Evolutionary conservation across 805 yeast genomes (phyloP), one percentile per base, ranked within the genome.

Genomic region (Alloascoidea africana): DNA sequence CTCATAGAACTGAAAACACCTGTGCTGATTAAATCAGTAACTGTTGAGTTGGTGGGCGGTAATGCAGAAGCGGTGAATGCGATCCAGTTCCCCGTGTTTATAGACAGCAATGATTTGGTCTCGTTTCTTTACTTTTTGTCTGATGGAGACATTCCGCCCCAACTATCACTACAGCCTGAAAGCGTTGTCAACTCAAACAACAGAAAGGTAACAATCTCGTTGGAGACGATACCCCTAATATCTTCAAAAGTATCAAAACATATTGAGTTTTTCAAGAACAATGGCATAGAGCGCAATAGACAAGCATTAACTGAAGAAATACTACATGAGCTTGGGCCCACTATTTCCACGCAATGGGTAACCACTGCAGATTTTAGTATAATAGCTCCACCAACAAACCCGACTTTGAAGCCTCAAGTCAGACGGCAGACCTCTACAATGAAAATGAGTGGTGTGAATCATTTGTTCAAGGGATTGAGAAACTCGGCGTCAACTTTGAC

Each of bases 341-440:
- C 30, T n/a, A n/a, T 23, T 8, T 23, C 30, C 8, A 23, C n/a
- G n/a, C 8, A n/a, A 8, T 23, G 30, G 30, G 8, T n/a, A 23
- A 23, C 30, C 8, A 23, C 30, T 8, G n/a, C 30, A 8, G 30
- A 59, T 38, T 53, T 63, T 41, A 48, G 53, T 39, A 47, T 58
- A 17, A 49, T 47, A 41, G 64, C 63, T 2, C 63, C 59, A 4
- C 47, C 44, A 13, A 35, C 38, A 5, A 42, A 18, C 40, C 50
- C 52, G 4, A 46, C 40, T 19, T 37, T 44, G 19, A 48, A 39
- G 39, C 49, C 38, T 36, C 32, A 52, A 40, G 41, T 52, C 36
- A 32, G 48, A 42, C 39, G 38, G 38, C 16, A 30, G 36, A 30
- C 11, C 27, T 33, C 37, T 18, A 19, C 41, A 14, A 27, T 23